Percentiles rank a stretch among this genome's conserved stretches.
Evolutionary conservation across 2,329 filamentous ascomycete species (phyloP).

Genomic region (Venturiaceae sp.): DNA sequence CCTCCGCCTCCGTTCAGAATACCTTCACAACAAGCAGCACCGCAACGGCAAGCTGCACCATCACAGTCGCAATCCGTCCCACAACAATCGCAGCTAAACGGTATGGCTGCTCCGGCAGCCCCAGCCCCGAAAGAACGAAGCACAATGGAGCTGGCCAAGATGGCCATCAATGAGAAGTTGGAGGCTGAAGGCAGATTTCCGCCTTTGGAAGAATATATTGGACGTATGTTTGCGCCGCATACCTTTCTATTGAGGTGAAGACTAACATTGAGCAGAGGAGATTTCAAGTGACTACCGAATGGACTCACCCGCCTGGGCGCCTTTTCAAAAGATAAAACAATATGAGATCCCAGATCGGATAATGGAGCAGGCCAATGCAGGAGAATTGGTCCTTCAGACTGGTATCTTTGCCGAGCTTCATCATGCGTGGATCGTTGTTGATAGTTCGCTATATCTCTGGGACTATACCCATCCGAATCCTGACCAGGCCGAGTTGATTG

Average conservation of each 20-base stretch:
- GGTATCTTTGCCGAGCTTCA: slow-evolving; percentile 90
- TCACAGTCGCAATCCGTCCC: not conserved
- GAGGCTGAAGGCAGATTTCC: slow-evolving; percentile 71
- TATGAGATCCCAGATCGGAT: slow-evolving; percentile 88
- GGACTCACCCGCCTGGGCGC: slow-evolving; percentile 63
- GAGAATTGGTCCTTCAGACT: slow-evolving; percentile 84
- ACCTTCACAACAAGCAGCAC: slow-evolving; percentile 3
- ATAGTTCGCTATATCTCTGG: slow-evolving; percentile 95
- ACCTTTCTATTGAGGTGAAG: slow-evolving; percentile 5
- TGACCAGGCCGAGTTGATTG: slow-evolving; percentile 79
- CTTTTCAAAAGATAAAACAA: slow-evolving; percentile 78
- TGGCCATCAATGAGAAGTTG: slow-evolving; percentile 72
- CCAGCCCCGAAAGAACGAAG: not conserved
- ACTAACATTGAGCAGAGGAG: slow-evolving; percentile 51
- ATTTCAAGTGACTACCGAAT: slow-evolving; percentile 89
- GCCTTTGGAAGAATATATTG: slow-evolving; percentile 80
- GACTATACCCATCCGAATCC: slow-evolving; percentile 92
- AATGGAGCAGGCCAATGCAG: slow-evolving; percentile 83
- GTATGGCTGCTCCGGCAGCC: not conserved
- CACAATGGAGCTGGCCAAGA: slow-evolving; percentile 70
- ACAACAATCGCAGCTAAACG: not conserved
- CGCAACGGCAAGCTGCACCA: not conserved
- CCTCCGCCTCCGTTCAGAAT: slow-evolving; percentile 41
- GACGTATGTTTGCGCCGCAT: slow-evolving; percentile 52
- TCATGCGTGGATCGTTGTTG: slow-evolving; percentile 91